These are phyloP conservation scores for Achaetomiella virescens DNA, from an alignment of 495 filamentous ascomycete species.

Conservation along the genomic window DNA sequence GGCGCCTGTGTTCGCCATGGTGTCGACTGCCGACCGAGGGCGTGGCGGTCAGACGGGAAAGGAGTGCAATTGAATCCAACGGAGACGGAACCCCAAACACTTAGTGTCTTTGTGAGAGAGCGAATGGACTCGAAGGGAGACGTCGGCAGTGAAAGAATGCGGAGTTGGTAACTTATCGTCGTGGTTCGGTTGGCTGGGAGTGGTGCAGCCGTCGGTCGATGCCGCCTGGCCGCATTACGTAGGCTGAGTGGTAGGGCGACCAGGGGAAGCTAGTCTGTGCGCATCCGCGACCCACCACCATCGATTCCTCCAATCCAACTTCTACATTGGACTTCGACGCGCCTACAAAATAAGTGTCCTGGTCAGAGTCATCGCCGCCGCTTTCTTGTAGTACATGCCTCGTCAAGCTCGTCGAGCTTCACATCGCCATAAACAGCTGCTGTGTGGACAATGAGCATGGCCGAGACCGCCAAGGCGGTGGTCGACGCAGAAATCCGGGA, in stretches of 20 bases:
- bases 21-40: not conserved
- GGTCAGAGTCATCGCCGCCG: not conserved
- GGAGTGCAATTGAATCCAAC: not conserved
- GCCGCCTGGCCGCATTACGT: conserved; percentile 3
- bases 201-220: not conserved
- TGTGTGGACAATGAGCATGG: not conserved
- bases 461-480: not conserved
- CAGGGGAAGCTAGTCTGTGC: not conserved
- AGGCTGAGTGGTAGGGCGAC: not conserved
- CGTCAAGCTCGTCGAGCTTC: not conserved
- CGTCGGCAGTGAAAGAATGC: not conserved
- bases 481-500: not conserved
- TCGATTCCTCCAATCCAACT: conserved; percentile 3
- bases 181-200: conserved; percentile 5
- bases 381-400: conserved; percentile 27
- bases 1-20: conserved; percentile 54
- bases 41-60: not conserved
- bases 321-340: not conserved
- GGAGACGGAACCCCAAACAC: too few species aligned
- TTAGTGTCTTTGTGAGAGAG: not conserved
- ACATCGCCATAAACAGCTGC: not conserved
- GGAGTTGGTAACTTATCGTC: not conserved
- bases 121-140: not conserved
- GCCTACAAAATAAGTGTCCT: conserved; percentile 23
- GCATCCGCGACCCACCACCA: not conserved